phyloP scores from a whole-genome alignment of 306 rosid species.

The Purshia tridentata region DNA sequence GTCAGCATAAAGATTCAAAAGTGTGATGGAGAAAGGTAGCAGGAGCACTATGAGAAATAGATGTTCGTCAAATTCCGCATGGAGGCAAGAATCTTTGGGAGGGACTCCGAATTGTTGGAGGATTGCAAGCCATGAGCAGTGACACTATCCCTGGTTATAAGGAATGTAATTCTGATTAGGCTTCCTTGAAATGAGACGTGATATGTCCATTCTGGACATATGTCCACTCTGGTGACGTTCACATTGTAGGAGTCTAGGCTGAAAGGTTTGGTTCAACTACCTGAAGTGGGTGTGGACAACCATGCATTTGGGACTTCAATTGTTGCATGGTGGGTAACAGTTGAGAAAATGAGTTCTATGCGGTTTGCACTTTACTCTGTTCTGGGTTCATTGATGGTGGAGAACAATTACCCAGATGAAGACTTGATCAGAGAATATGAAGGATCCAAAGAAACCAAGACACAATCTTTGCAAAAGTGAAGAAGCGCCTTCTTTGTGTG shows the following conservation, averaged over 20 bases:
- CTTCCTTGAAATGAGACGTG: neutral
- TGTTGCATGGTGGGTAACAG: neutral
- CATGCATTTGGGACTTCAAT: neutral
- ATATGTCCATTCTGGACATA: neutral
- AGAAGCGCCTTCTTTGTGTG: neutral
- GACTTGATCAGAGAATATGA: neutral
- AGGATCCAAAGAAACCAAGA: neutral
- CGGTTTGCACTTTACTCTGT: neutral
- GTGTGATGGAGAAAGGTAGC: neutral
- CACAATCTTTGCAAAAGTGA: neutral
- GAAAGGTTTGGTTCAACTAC: neutral
- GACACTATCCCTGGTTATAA: neutral
- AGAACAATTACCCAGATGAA: neutral
- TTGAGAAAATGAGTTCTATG: neutral
- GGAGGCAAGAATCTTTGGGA: neutral
- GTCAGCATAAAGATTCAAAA: neutral
- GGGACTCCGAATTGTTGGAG: neutral
- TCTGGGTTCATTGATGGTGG: neutral
- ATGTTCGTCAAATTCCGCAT: neutral
- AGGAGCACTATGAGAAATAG: neutral
- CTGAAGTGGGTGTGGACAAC: slow-evolving; percentile 2
- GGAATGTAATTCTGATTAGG: neutral
- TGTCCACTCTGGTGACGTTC: neutral
- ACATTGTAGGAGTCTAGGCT: neutral
- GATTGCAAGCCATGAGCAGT: neutral